Evolutionary conservation across 73 alveolate species (phyloP).

Genomic region (Paraurostyla sp.): DNA sequence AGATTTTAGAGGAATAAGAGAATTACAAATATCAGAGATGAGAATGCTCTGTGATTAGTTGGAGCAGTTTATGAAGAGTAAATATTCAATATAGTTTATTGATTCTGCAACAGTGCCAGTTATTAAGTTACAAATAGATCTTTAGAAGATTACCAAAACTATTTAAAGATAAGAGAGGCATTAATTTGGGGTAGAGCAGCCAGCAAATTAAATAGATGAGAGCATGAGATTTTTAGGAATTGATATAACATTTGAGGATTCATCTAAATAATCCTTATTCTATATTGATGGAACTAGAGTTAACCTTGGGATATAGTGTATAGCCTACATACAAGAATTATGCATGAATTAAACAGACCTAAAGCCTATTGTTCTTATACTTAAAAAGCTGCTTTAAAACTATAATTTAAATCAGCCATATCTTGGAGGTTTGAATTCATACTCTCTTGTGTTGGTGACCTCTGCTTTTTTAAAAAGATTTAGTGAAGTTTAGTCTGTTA

Average conservation of each 20-base stretch:
- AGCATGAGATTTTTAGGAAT: slow-evolving; percentile 37
- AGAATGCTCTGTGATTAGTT: background rate
- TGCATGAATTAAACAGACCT: background rate
- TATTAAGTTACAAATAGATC: slow-evolving; percentile 25
- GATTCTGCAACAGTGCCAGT: slow-evolving; percentile 62
- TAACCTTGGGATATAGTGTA: slow-evolving; percentile 51
- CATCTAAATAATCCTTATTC: background rate
- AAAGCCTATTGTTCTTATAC: slow-evolving; percentile 19
- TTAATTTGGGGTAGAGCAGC: background rate
- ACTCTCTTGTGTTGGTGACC: slow-evolving; percentile 63
- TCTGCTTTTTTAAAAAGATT: slow-evolving; percentile 40
- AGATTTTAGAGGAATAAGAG: slow-evolving; percentile 34
- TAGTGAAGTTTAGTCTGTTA: background rate
- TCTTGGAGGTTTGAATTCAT: slow-evolving; percentile 57
- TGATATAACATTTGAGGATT: slow-evolving; percentile 55
- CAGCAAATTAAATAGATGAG: background rate
- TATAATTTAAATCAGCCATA: slow-evolving; percentile 54
- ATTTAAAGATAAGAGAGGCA: background rate
- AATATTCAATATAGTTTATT: background rate
- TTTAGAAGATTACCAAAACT: background rate
- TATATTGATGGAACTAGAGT: background rate
- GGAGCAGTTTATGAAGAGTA: background rate
- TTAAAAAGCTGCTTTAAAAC: slow-evolving; percentile 53
- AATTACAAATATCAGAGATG: slow-evolving; percentile 24
- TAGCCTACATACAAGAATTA: background rate